These are phyloP conservation scores for Papilionanthe hybrid DNA, from an alignment of 116 monocot genomes.

Conservation along the genomic window DNA sequence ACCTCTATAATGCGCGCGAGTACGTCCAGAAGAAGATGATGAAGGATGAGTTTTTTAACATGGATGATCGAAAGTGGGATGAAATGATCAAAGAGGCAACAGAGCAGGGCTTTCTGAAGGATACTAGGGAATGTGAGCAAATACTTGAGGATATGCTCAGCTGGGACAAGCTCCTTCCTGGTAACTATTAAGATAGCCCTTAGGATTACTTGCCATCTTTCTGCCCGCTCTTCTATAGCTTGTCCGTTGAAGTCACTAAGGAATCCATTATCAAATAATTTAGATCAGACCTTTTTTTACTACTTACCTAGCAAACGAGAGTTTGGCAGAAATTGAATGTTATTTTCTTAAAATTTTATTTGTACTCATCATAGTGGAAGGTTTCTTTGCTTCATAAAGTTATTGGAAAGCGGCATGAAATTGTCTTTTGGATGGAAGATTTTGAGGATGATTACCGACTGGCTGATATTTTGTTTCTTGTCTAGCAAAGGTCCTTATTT, in stretches of 20 bases:
- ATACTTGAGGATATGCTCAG: constrained; percentile 97
- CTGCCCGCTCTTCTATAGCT: neutral
- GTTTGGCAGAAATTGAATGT: neutral
- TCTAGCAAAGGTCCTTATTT: neutral
- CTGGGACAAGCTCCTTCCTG: constrained; percentile 90
- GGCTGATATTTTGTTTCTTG: neutral
- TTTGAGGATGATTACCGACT: neutral
- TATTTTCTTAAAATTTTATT: neutral
- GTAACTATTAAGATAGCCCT: constrained; percentile 20
- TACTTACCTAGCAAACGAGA: neutral
- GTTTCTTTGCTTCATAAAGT: neutral
- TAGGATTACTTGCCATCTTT: neutral
- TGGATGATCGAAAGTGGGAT: constrained; percentile 89
- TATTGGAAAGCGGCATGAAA: neutral
- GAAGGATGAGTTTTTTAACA: constrained; percentile 74
- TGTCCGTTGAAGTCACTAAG: neutral
- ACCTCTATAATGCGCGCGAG: constrained; percentile 63
- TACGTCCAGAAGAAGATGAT: constrained; percentile 60
- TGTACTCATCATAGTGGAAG: neutral
- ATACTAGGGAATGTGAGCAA: constrained; percentile 74
- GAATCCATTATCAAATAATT: neutral
- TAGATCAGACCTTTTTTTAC: neutral
- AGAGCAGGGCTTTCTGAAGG: constrained; percentile 61
- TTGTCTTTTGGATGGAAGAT: neutral
- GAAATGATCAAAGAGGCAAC: constrained; percentile 68